A percentile compares a stretch with the other conserved stretches of the same genome.
These are phyloP conservation scores for Dioszegia aurantiaca DNA, from an alignment of 768 basidiomycete species.

Conservation along the genomic window DNA sequence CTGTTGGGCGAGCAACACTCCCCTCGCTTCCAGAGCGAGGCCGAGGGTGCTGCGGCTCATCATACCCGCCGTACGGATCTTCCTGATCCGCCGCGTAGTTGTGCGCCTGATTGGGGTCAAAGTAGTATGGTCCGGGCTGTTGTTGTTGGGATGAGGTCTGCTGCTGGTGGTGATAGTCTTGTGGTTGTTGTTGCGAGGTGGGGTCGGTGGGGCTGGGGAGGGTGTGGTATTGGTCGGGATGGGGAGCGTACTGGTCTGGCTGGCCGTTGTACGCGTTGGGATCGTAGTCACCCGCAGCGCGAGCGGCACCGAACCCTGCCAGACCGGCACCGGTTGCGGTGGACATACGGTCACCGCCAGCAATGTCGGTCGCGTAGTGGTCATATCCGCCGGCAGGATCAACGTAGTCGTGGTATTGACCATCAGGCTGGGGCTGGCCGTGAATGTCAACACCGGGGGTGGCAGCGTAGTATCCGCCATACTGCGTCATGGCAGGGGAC, in stretches of 20 bases:
- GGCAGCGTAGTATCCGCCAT: conserved; percentile 48
- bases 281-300: conserved; percentile 17
- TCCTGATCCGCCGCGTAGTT: conserved; percentile 30
- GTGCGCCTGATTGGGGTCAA: conserved; percentile 37
- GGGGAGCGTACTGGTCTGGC: background rate
- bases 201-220: background rate
- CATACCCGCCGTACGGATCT: conserved; percentile 36
- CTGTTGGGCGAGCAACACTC: conserved; percentile 26
- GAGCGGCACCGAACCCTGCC: conserved; percentile 39
- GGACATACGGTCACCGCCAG: conserved; percentile 31
- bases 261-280: background rate
- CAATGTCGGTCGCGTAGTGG: conserved; percentile 41
- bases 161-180: background rate
- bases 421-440: conserved; percentile 34
- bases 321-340: conserved; percentile 36
- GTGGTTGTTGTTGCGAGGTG: background rate
- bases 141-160: conserved; percentile 8
- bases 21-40: conserved; percentile 34
- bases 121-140: conserved; percentile 32
- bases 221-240: conserved; percentile 8
- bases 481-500: conserved; percentile 43
- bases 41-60: conserved; percentile 21
- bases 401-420: conserved; percentile 46
- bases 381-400: conserved; percentile 50
- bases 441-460: conserved; percentile 34